Evolutionary conservation across 2,329 filamentous ascomycete genomes (phyloP).

Genomic region (Kalaharituber pfeilii): DNA sequence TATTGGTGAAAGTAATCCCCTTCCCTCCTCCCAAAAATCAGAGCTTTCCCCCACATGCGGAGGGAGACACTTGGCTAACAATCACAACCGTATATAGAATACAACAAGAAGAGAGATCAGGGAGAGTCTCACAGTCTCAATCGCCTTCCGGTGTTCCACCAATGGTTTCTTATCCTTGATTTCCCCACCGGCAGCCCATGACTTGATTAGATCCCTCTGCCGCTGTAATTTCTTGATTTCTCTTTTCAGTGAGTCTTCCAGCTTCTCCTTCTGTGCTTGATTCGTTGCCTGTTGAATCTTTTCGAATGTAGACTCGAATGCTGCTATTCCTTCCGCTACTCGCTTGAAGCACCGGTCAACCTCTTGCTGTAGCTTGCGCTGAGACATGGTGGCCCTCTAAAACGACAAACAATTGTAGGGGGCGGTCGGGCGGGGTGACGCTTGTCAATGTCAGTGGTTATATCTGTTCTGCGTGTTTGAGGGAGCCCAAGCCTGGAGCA

Average conservation of each 20-base stretch:
- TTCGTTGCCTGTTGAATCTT: constrained; percentile 92
- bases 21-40: too few relatives aligned
- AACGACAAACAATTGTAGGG: not conserved
- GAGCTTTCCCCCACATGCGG: too few relatives aligned
- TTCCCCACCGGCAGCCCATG: constrained; percentile 95
- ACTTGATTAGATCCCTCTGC: constrained; percentile 96
- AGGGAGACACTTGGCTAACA: not conserved
- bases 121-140: constrained; percentile 64
- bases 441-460: not conserved
- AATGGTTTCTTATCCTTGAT: constrained; percentile 98
- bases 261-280: constrained; percentile 90
- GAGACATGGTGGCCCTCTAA: constrained; percentile 52
- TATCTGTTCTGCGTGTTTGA: not conserved
- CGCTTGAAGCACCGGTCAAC: constrained; percentile 99
- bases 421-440: not conserved
- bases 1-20: not conserved
- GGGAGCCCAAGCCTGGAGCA: not conserved
- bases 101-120: constrained; percentile 14
- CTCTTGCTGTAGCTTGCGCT: constrained; percentile 91
- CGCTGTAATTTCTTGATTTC: constrained; percentile 99
- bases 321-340: constrained; percentile 76
- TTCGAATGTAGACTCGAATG: constrained; percentile 91
- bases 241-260: constrained; percentile 93
- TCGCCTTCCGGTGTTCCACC: constrained; percentile 82
- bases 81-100: not conserved